Percentiles rank a stretch among this genome's conserved stretches.
Evolutionary conservation across 2,329 filamentous ascomycete genomes (phyloP).

Genomic region (Bisporella sp.): DNA sequence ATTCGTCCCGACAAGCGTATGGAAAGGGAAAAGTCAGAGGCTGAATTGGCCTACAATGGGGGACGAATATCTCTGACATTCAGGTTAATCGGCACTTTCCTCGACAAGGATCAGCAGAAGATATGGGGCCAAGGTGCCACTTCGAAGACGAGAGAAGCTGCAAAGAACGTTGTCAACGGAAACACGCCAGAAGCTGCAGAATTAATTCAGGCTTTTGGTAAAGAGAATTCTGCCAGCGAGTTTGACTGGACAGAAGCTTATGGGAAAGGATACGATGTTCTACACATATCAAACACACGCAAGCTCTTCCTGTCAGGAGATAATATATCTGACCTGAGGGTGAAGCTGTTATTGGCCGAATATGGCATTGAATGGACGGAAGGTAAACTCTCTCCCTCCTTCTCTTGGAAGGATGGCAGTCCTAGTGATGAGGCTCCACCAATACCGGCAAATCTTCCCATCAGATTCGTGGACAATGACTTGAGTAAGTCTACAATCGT

Average conservation of each 20-base stretch:
- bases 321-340: constrained; percentile 38
- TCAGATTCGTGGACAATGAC: constrained; percentile 52
- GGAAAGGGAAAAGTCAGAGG: constrained; percentile 54
- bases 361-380: constrained; percentile 34
- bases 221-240: constrained; percentile 67
- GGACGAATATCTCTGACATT: constrained; percentile 90
- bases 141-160: constrained; percentile 54
- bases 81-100: constrained; percentile 78
- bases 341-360: constrained; percentile 44
- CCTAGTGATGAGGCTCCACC: constrained; percentile 10
- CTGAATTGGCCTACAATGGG: constrained; percentile 66
- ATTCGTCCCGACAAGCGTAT: constrained; percentile 82
- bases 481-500: constrained; percentile 36
- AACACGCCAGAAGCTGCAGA: constrained; percentile 56
- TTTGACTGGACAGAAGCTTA: constrained; percentile 75
- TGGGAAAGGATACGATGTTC: constrained; percentile 75
- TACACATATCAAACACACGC: constrained; percentile 46
- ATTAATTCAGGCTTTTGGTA: constrained; percentile 74
- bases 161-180: constrained; percentile 61
- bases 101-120: constrained; percentile 51
- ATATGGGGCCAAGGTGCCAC: constrained; percentile 94
- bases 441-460: constrained; percentile 20
- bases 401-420: constrained; percentile 22
- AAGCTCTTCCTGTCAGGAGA: constrained; percentile 44
- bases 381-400: constrained; percentile 19